Evolutionary conservation across 2,329 filamentous ascomycete genomes (phyloP), one percentile per base, ranked within the genome.

Genomic region (Fusarium penzigii): DNA sequence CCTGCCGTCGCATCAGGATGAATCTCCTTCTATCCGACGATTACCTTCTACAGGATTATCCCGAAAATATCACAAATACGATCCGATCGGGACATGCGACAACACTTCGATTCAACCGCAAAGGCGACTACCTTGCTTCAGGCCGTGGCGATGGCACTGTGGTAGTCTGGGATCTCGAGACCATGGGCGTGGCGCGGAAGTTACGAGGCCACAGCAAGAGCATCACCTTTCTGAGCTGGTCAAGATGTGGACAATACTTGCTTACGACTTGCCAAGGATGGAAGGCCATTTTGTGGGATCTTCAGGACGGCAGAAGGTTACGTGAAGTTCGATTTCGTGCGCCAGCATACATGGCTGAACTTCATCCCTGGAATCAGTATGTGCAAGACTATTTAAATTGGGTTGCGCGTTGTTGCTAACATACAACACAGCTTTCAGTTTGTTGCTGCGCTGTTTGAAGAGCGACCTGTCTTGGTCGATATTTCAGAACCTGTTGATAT

Each of bases 91-190:
- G 84, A 25, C 83, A 87, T 72, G 81, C 83, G 52, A 84, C 82
- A 61, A 85, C 82, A 66, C 75, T 87, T 56, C 90, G 93, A 60
- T 99, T 99, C 81, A 97, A 93, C 68, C 90, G 92, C 68, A 90
- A 87, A 68, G 94, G 94, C 72, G 93, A 99, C 73, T 92, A 94
- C 65, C 86, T 99, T 58, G 94, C 94, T 42, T 96, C 92, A 29
- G 94, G 94, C 58, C 87, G 94, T 68, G 90, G 92, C 56, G 94
- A 99, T 75, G 94, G 94, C 61, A 94, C 91, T 6, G 89, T 99
- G 39, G 90, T 96, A 49, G 89, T 99, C 43, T 99, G 96, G 81
- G 94, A 99, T 69, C 85, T 97, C 45, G 95, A 99, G 74, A 99
- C 95, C 10, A 96, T 95, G 80, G 93, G 94, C 38, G 90, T 97